These are phyloP conservation scores for Ramalina peruviana DNA, from an alignment of 495 filamentous ascomycete genomes.

Conservation along the genomic window DNA sequence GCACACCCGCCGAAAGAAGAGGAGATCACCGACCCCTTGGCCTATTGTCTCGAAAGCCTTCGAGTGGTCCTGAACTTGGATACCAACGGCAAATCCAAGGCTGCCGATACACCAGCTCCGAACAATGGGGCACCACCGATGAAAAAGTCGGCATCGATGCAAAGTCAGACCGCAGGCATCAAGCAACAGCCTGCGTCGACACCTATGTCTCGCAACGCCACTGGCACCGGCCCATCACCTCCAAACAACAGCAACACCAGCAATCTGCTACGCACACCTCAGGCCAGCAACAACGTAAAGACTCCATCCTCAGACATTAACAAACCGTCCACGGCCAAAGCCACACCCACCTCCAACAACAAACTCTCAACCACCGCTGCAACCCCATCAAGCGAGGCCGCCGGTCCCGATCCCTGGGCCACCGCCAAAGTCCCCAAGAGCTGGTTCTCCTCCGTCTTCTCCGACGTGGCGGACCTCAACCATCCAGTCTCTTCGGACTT, in stretches of 20 bases:
- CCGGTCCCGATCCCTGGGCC: slow-evolving; percentile 28
- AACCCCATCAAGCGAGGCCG: not conserved
- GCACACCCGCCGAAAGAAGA: slow-evolving; percentile 31
- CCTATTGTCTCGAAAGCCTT: slow-evolving; percentile 33
- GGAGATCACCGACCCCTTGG: slow-evolving; percentile 30
- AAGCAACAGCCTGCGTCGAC: slow-evolving; percentile 25
- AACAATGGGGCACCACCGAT: slow-evolving; percentile 17
- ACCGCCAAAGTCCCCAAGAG: slow-evolving; percentile 29
- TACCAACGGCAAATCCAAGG: slow-evolving; percentile 21
- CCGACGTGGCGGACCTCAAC: slow-evolving; percentile 18
- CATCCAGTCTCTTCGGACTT: slow-evolving; percentile 17
- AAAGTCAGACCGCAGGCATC: slow-evolving; percentile 20
- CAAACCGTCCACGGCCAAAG: slow-evolving; percentile 13
- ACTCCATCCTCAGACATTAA: slow-evolving; percentile 19
- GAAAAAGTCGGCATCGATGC: slow-evolving; percentile 16
- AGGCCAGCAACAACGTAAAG: slow-evolving; percentile 20
- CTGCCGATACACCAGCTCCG: not conserved
- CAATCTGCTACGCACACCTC: slow-evolving; percentile 26
- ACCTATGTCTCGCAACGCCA: slow-evolving; percentile 20
- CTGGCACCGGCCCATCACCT: slow-evolving; percentile 33
- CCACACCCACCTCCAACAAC: slow-evolving; percentile 20
- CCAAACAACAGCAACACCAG: slow-evolving; percentile 20
- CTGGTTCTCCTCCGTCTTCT: slow-evolving; percentile 30
- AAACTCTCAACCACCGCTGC: slow-evolving; percentile 7
- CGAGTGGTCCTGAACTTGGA: slow-evolving; percentile 24